Percentiles rank a stretch among this genome's conserved stretches.
phyloP scores from a whole-genome alignment of 2,329 filamentous ascomycete genomes.

The Xylariaceae sp. region DNA sequence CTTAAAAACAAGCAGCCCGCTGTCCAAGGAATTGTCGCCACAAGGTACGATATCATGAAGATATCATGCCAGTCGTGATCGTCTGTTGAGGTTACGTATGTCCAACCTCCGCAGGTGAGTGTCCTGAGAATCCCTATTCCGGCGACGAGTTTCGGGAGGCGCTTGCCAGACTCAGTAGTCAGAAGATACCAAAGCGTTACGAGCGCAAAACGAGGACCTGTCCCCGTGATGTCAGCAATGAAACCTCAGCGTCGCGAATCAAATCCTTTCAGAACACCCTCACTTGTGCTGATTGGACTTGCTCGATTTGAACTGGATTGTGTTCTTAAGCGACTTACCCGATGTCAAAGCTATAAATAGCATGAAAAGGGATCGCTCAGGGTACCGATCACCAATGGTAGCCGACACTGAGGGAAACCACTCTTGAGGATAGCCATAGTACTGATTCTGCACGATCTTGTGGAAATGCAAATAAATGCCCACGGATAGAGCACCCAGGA shows the following conservation, averaged over 20 bases:
- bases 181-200: slow-evolving; percentile 90
- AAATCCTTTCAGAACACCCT: neutral
- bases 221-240: neutral
- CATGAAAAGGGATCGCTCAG: slow-evolving; percentile 95
- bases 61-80: slow-evolving; percentile 99
- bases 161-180: slow-evolving; percentile 69
- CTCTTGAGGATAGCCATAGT: slow-evolving; percentile 89
- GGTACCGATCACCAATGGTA: slow-evolving; percentile 95
- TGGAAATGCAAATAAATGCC: slow-evolving; percentile 82
- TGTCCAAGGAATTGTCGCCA: slow-evolving; percentile 94
- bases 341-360: slow-evolving; percentile 96
- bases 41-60: slow-evolving; percentile 97
- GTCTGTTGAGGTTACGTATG: slow-evolving; percentile 96
- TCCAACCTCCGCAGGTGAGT: slow-evolving; percentile 94
- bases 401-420: slow-evolving; percentile 97
- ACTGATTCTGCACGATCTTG: slow-evolving; percentile 97
- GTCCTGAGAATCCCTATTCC: slow-evolving; percentile 81
- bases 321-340: slow-evolving; percentile 44
- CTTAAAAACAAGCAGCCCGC: slow-evolving; percentile 84
- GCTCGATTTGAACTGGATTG: neutral
- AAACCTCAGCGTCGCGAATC: neutral
- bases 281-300: neutral
- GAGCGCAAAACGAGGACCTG: slow-evolving; percentile 84
- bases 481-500: slow-evolving; percentile 78
- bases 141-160: slow-evolving; percentile 76